Evolutionary conservation across 495 filamentous ascomycete genomes (phyloP).

Genomic region (Penicillium roqueforti): DNA sequence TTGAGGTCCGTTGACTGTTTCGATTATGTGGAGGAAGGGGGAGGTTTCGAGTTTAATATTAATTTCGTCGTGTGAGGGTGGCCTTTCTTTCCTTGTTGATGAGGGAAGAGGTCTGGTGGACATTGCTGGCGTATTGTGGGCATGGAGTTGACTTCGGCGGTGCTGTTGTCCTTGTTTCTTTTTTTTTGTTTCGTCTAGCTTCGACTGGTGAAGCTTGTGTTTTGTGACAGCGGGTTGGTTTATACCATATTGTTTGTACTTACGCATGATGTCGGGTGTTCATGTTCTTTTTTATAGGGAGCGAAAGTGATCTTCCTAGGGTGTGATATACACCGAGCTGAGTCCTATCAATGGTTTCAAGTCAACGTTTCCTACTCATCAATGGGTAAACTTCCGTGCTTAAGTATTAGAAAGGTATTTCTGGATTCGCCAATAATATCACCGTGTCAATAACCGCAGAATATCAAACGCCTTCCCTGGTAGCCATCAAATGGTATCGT

Average conservation of each 20-base stretch:
- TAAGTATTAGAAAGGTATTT: background rate
- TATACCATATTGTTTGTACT: slow-evolving; percentile 26
- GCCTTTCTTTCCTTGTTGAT: background rate
- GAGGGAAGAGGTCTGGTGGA: background rate
- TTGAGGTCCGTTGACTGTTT: slow-evolving; percentile 23
- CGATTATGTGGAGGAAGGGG: slow-evolving; percentile 1
- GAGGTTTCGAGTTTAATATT: slow-evolving; percentile 11
- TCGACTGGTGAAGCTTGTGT: background rate
- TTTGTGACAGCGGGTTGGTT: background rate
- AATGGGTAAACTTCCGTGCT: background rate
- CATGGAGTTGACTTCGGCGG: slow-evolving; percentile 11
- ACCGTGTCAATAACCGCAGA: background rate
- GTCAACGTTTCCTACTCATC: background rate
- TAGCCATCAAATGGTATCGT: slow-evolving; percentile 34
- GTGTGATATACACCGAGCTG: background rate
- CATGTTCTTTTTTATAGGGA: slow-evolving; percentile 12
- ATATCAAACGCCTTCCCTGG: slow-evolving; percentile 17
- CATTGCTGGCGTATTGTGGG: slow-evolving; percentile 14
- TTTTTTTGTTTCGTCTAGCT: background rate
- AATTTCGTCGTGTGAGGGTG: background rate
- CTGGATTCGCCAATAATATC: background rate
- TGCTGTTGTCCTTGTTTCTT: slow-evolving; percentile 6
- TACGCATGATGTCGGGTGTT: slow-evolving; percentile 21
- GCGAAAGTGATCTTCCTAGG: background rate
- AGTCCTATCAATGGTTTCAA: background rate